Percentiles rank a stretch among this genome's conserved stretches.
These are phyloP conservation scores for Stagonosporopsis rhizophila DNA, from an alignment of 2,329 filamentous ascomycete genomes.

Conservation along the genomic window DNA sequence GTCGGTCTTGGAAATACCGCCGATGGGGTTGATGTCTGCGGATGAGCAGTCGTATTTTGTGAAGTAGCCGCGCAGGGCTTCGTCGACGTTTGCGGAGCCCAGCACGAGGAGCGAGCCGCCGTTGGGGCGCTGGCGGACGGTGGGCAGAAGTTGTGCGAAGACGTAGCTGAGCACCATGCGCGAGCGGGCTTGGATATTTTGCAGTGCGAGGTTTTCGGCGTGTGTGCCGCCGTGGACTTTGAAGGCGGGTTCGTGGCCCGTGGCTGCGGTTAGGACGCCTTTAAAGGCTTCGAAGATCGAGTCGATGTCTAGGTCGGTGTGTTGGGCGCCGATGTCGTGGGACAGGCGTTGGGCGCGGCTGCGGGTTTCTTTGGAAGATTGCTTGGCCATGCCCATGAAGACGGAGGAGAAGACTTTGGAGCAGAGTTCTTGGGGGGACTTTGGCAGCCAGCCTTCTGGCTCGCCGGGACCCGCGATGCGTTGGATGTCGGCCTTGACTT, in stretches of 20 bases:
- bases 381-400: conserved; percentile 35
- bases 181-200: conserved; percentile 70
- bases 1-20: conserved; percentile 69
- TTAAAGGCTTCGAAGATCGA: conserved; percentile 67
- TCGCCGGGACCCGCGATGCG: conserved; percentile 60
- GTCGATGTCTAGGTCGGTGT: conserved; percentile 74
- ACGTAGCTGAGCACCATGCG: conserved; percentile 72
- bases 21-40: conserved; percentile 65
- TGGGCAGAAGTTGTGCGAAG: conserved; percentile 69
- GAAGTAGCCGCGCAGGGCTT: conserved; percentile 61
- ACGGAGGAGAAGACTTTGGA: conserved; percentile 64
- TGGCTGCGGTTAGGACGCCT: conserved; percentile 64
- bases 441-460: conserved; percentile 59
- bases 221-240: conserved; percentile 68
- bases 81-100: conserved; percentile 68
- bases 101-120: conserved; percentile 69
- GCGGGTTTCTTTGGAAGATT: conserved; percentile 51
- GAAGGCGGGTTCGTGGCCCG: conserved; percentile 67
- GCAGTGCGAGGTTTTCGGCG: conserved; percentile 69
- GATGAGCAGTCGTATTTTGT: conserved; percentile 73
- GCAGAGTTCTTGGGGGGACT: conserved; percentile 66
- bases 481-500: conserved; percentile 63
- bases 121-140: conserved; percentile 62
- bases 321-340: conserved; percentile 71
- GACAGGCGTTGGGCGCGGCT: conserved; percentile 68